Percentiles rank a stretch among this genome's conserved stretches.
phyloP scores from a whole-genome alignment of 2,329 filamentous ascomycete species.

The Ilyonectria robusta region DNA sequence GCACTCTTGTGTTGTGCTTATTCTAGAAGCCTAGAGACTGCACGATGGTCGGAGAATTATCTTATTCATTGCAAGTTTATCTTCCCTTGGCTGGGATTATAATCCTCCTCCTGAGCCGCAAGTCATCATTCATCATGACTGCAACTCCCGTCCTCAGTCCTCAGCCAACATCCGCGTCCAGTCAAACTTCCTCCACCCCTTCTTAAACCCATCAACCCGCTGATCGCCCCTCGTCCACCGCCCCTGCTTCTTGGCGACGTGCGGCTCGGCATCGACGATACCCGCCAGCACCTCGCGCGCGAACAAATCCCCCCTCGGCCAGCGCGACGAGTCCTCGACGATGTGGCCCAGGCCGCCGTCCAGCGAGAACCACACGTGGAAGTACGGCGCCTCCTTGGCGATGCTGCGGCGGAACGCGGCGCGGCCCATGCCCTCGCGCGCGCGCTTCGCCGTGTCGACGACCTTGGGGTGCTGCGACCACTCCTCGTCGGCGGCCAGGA shows the following conservation, averaged over 20 bases:
- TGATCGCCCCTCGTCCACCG: slow-evolving; percentile 81
- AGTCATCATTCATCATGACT: no score
- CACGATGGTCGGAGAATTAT: neutral
- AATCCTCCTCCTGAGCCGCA: neutral
- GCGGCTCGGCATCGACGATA: slow-evolving; percentile 86
- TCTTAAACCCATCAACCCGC: slow-evolving; percentile 83
- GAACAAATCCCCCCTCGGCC: slow-evolving; percentile 94
- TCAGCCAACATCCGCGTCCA: slow-evolving; percentile 77
- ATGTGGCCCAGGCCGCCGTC: slow-evolving; percentile 95
- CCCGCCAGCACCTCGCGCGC: slow-evolving; percentile 92
- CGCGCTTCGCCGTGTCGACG: slow-evolving; percentile 84
- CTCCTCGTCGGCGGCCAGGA: slow-evolving; percentile 88
- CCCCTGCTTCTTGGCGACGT: slow-evolving; percentile 91
- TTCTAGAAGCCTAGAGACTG: no score
- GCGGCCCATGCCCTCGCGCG: slow-evolving; percentile 78
- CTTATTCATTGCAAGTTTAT: neutral
- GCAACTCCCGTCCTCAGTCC: slow-evolving; percentile 11
- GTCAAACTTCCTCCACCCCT: slow-evolving; percentile 92
- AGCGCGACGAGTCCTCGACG: slow-evolving; percentile 86
- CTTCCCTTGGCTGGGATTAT: neutral
- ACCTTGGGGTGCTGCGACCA: slow-evolving; percentile 97
- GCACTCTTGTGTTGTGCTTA: no score
- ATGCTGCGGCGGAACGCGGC: slow-evolving; percentile 85
- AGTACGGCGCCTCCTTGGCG: slow-evolving; percentile 98
- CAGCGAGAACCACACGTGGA: slow-evolving; percentile 95